Conservation (phyloP, 805 yeast genomes). For the Jamesozyma lodderae region DNA sequence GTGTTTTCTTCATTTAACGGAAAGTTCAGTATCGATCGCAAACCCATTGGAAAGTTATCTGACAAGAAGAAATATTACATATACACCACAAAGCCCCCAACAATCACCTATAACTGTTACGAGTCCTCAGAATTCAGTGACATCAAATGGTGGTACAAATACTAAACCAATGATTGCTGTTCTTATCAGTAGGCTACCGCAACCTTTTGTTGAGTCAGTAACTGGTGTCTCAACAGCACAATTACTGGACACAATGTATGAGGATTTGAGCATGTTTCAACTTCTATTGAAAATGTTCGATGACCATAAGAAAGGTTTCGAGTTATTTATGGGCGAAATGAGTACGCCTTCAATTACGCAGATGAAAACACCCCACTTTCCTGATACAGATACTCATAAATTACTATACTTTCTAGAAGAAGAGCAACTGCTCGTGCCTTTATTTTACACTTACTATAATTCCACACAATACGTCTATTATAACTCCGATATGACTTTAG, state of each 20-base stretch:
- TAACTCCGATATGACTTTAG: slow-evolving; percentile 10
- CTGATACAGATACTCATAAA: slow-evolving; percentile 7
- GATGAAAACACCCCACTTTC: neutral
- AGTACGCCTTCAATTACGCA: neutral
- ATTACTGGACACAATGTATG: slow-evolving; percentile 11
- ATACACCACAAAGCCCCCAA: slow-evolving; percentile 7
- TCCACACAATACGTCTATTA: slow-evolving; percentile 17
- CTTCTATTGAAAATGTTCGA: slow-evolving; percentile 16
- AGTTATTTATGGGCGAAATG: slow-evolving; percentile 12
- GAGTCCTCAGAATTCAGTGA: slow-evolving; percentile 1
- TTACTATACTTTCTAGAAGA: slow-evolving; percentile 14
- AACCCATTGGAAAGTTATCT: slow-evolving; percentile 22
- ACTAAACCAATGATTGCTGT: slow-evolving; percentile 6
- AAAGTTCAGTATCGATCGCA: slow-evolving; percentile 17
- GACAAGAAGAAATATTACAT: slow-evolving; percentile 21
- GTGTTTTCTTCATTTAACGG: slow-evolving; percentile 17
- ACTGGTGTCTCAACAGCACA: slow-evolving; percentile 13
- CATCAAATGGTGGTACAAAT: slow-evolving; percentile 2
- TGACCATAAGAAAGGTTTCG: slow-evolving; percentile 11
- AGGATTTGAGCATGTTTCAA: slow-evolving; percentile 18
- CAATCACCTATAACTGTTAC: neutral
- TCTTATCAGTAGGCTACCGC: slow-evolving; percentile 19
- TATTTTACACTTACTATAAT: slow-evolving; percentile 20
- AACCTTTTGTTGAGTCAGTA: slow-evolving; percentile 16
- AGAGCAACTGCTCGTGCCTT: slow-evolving; percentile 18